phyloP scores from a whole-genome alignment of 148 eudicot species.

The Rhododendron mucronatum region DNA sequence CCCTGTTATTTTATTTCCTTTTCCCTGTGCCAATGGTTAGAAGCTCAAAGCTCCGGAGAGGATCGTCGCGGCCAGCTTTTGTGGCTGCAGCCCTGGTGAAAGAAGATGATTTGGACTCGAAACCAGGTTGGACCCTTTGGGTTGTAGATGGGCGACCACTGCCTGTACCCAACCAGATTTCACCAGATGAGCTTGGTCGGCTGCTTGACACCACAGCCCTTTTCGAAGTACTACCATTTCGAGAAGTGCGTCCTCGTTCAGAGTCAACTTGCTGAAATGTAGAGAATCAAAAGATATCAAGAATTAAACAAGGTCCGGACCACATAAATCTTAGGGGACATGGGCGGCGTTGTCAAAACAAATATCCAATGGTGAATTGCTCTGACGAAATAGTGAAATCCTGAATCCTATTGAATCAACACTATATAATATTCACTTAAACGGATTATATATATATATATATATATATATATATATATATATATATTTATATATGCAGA shows the following conservation, averaged over 20 bases:
- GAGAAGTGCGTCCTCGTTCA: conserved; percentile 64
- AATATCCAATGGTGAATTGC: not conserved
- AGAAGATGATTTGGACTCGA: conserved; percentile 75
- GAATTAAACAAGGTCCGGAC: not conserved
- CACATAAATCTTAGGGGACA: not conserved
- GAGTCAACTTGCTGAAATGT: conserved; percentile 58
- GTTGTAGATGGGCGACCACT: conserved; percentile 64
- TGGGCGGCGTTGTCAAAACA: not conserved
- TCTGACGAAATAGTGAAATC: not conserved
- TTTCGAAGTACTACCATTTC: conserved; percentile 67
- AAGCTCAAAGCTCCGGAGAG: conserved; percentile 88
- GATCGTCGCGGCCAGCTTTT: conserved; percentile 64
- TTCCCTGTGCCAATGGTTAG: conserved; percentile 80
- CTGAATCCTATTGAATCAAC: not conserved
- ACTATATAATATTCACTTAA: not conserved
- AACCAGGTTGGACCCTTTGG: conserved; percentile 77
- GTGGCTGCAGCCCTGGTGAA: conserved; percentile 55
- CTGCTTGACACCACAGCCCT: conserved; percentile 65
- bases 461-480: too few relatives aligned
- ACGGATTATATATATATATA: not conserved
- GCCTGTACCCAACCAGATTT: conserved; percentile 53
- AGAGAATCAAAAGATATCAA: conserved; percentile 1
- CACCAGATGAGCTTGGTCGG: conserved; percentile 86
- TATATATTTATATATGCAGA: too few relatives aligned
- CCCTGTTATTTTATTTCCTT: conserved; percentile 41